phyloP scores from a whole-genome alignment of 2,329 filamentous ascomycete species.

The Clonostachys sp. region DNA sequence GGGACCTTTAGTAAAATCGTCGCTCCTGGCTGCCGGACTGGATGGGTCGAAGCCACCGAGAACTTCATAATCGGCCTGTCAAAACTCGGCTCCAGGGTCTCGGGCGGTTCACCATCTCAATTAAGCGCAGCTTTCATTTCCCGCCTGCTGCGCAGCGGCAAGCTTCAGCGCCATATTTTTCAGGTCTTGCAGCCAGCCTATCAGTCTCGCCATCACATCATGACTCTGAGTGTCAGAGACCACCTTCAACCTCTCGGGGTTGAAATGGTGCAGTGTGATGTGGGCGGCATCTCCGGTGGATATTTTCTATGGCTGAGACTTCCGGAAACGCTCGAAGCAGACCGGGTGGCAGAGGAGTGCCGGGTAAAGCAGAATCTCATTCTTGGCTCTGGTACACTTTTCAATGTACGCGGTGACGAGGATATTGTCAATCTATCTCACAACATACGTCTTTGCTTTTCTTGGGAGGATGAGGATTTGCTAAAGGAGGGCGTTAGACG shows the following conservation, averaged over 20 bases:
- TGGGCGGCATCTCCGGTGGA: no score
- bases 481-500: no score
- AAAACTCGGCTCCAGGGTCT: not conserved
- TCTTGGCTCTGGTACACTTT: no score
- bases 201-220: constrained; percentile 6
- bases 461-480: no score
- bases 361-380: no score
- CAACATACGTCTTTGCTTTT: no score
- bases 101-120: constrained; percentile 2
- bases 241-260: constrained; percentile 9
- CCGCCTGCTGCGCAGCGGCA: constrained; percentile 8
- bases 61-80: constrained; percentile 1
- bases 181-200: constrained; percentile 9
- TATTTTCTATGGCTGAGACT: no score
- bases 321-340: no score
- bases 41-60: constrained; percentile 36
- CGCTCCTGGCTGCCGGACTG: constrained; percentile 56
- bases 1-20: constrained; percentile 64
- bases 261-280: no score
- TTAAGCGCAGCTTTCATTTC: constrained; percentile 2
- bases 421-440: no score
- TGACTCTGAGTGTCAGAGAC: constrained; percentile 7
- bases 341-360: no score
- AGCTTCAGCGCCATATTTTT: constrained; percentile 9
- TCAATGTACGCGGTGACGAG: no score